These are phyloP conservation scores for Zea mays DNA, from an alignment of 176 grass and related monocot genomes.

Conservation along the genomic window DNA sequence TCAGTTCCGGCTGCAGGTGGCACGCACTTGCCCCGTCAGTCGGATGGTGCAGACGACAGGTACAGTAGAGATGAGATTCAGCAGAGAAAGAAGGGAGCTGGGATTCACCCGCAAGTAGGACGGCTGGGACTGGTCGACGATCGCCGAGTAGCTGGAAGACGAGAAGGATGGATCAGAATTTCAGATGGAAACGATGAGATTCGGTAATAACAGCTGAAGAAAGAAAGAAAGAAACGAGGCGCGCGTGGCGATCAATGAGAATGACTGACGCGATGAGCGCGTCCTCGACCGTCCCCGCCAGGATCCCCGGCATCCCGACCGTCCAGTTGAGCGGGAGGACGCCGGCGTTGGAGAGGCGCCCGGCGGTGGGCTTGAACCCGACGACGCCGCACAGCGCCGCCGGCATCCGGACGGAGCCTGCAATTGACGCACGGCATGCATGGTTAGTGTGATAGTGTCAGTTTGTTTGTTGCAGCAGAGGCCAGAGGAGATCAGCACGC, in stretches of 20 bases:
- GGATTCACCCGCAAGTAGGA: conserved; percentile 51
- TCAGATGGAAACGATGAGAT: background rate
- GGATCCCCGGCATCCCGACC: conserved; percentile 90
- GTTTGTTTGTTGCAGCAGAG: background rate
- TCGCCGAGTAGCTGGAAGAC: conserved; percentile 78
- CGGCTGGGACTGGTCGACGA: conserved; percentile 53
- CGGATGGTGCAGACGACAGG: background rate
- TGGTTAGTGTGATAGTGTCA: background rate
- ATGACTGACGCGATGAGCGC: conserved; percentile 70
- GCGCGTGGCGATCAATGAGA: background rate
- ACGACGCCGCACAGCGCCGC: conserved; percentile 88
- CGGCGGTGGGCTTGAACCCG: conserved; percentile 89
- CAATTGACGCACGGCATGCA: background rate
- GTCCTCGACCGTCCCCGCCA: conserved; percentile 90
- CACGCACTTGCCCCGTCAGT: background rate
- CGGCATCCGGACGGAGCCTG: conserved; percentile 86
- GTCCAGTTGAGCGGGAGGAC: conserved; percentile 92
- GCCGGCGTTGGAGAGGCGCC: conserved; percentile 75
- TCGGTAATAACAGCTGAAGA: background rate
- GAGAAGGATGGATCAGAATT: background rate
- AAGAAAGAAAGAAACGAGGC: background rate
- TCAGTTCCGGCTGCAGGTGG: conserved; percentile 79
- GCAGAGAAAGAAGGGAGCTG: background rate
- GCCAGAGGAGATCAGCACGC: too few relatives aligned
- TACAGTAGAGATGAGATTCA: background rate